Evolutionary conservation across 2,329 filamentous ascomycete species (phyloP).

Genomic region (Fusarium sp.): DNA sequence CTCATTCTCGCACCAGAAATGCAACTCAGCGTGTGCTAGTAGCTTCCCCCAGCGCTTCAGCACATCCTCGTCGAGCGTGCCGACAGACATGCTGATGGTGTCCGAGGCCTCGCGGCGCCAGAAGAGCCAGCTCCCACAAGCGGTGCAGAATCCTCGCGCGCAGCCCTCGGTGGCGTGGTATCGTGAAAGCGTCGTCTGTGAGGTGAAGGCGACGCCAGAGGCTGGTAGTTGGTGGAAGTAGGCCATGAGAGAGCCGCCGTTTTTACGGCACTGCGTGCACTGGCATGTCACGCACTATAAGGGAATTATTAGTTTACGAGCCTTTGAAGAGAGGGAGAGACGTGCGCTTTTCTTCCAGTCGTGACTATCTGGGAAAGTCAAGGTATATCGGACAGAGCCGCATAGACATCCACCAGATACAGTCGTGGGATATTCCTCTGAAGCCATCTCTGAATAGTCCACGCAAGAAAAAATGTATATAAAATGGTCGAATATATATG

Average conservation of each 20-base stretch:
- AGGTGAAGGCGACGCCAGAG: conserved; percentile 51
- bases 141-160: conserved; percentile 61
- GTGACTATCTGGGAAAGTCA: conserved; percentile 59
- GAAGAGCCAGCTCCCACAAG: conserved; percentile 63
- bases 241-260: conserved; percentile 61
- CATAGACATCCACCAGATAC: conserved; percentile 67
- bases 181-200: conserved; percentile 49
- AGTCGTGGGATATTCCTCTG: conserved; percentile 46
- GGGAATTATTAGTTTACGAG: not conserved
- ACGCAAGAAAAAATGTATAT: not conserved
- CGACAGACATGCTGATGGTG: conserved; percentile 54
- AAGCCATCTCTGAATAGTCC: conserved; percentile 28
- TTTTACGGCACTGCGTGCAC: conserved; percentile 67
- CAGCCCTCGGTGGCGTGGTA: conserved; percentile 55
- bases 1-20: conserved; percentile 59
- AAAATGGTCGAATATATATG: not conserved
- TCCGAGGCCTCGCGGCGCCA: conserved; percentile 53
- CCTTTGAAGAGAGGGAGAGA: not conserved
- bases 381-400: conserved; percentile 60
- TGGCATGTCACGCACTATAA: conserved; percentile 61
- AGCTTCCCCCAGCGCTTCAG: conserved; percentile 54
- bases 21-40: conserved; percentile 53
- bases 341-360: conserved; percentile 55
- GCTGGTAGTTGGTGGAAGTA: conserved; percentile 54
- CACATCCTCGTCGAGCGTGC: conserved; percentile 59